A percentile compares a stretch with the other conserved stretches of the same genome.
phyloP scores from a whole-genome alignment of 2,329 filamentous ascomycete genomes.

The Paraphoma chrysanthemicola region DNA sequence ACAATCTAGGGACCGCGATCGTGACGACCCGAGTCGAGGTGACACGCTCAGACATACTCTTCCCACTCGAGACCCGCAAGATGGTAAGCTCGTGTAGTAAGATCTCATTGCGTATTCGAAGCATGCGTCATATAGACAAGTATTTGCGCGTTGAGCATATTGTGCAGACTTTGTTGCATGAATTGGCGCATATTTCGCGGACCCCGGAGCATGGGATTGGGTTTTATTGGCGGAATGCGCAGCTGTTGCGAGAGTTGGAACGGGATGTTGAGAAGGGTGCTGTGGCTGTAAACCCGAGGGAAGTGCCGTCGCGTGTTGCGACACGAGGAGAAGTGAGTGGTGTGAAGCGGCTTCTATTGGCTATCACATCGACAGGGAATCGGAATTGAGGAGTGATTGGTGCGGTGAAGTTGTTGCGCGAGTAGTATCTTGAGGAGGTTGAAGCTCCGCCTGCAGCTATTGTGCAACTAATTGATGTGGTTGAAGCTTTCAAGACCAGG shows the following conservation, averaged over 20 bases:
- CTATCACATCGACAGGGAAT: no score
- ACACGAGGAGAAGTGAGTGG: not conserved
- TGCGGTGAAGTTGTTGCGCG: no score
- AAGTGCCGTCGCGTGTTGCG: not conserved
- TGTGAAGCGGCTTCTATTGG: not conserved
- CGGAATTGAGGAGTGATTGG: no score
- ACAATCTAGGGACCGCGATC: not conserved
- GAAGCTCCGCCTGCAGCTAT: no score
- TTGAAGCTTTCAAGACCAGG: no score
- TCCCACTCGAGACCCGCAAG: not conserved
- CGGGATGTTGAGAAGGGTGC: not conserved
- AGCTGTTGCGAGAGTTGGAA: not conserved
- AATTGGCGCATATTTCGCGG: constrained; percentile 4
- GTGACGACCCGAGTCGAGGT: not conserved
- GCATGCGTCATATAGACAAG: not conserved
- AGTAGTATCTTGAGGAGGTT: no score
- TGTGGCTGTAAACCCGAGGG: not conserved
- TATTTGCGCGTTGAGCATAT: not conserved
- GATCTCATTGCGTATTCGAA: not conserved
- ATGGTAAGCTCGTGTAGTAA: not conserved
- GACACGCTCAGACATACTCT: not conserved
- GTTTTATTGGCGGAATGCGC: not conserved
- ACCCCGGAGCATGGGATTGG: not conserved
- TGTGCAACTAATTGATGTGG: no score
- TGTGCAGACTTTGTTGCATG: constrained; percentile 5